Conservation (phyloP, 2,329 filamentous ascomycete genomes). For the Teratosphaeria destructans region DNA sequence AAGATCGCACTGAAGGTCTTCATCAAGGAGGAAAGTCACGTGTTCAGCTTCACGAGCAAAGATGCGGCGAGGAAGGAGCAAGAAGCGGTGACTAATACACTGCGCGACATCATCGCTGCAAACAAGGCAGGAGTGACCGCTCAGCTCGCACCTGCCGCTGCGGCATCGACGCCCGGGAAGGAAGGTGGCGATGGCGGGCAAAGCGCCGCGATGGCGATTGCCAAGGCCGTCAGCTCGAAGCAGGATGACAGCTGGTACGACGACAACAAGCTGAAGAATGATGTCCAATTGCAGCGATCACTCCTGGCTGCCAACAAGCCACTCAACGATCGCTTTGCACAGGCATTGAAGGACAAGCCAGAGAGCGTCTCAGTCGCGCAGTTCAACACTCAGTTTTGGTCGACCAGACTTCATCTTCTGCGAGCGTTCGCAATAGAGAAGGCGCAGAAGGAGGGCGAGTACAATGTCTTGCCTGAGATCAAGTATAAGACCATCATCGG, state of each 20-base stretch:
- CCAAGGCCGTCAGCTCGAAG: conserved; percentile 51
- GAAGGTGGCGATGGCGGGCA: conserved; percentile 22
- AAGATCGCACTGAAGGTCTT: conserved; percentile 95
- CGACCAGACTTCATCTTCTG: conserved; percentile 71
- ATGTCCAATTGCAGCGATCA: conserved; percentile 77
- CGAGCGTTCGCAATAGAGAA: conserved; percentile 84
- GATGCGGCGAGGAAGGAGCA: conserved; percentile 70
- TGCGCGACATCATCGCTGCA: conserved; percentile 67
- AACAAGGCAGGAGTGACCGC: conserved; percentile 44
- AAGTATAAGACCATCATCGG: conserved; percentile 39
- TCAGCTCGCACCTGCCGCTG: conserved; percentile 24
- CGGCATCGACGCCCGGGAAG: conserved; percentile 8
- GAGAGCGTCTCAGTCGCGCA: conserved; percentile 68
- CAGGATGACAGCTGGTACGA: conserved; percentile 61
- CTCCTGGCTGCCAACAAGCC: conserved; percentile 66
- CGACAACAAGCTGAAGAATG: conserved; percentile 63
- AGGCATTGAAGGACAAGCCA: conserved; percentile 72
- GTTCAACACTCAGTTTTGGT: conserved; percentile 93
- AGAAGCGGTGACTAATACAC: conserved; percentile 68
- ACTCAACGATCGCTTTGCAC: conserved; percentile 76
- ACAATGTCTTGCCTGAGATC: conserved; percentile 86
- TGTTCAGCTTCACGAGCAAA: conserved; percentile 80
- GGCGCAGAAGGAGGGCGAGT: conserved; percentile 75
- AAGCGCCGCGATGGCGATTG: conserved; percentile 67
- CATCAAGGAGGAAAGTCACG: conserved; percentile 63